Evolutionary conservation across 2,329 filamentous ascomycete species (phyloP).

Genomic region (Triangularia verruculosa): DNA sequence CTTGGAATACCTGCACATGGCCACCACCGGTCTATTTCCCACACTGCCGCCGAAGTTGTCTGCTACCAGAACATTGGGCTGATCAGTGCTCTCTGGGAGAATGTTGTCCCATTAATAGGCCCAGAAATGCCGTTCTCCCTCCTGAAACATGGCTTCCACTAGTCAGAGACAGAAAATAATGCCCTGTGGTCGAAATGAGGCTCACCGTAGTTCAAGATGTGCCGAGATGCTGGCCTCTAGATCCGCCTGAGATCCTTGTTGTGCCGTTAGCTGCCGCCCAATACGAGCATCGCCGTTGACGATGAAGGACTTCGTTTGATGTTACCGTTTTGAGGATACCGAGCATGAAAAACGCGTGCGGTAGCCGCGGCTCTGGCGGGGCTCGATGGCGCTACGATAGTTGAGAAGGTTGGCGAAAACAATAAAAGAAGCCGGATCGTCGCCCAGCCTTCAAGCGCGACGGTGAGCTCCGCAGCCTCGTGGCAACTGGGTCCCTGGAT

Average conservation of each 20-base stretch:
- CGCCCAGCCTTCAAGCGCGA: constrained; percentile 1
- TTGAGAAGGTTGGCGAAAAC: constrained; percentile 6
- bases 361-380: not conserved
- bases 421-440: not conserved
- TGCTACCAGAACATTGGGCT: no score
- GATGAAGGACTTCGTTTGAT: not conserved
- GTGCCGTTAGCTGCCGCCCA: not conserved
- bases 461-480: not conserved
- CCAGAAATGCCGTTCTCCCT: not conserved
- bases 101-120: not conserved
- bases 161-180: not conserved
- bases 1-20: no score
- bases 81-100: not conserved
- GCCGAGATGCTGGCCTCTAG: not conserved
- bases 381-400: constrained; percentile 2
- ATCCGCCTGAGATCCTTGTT: not conserved
- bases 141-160: not conserved
- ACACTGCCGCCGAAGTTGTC: no score
- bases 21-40: no score
- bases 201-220: not conserved
- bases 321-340: constrained; percentile 2
- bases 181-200: not conserved
- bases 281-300: not conserved
- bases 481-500: not conserved
- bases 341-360: not conserved